Conservation (phyloP, 179 eudicot genomes). For the Dionaea muscipula region DNA sequence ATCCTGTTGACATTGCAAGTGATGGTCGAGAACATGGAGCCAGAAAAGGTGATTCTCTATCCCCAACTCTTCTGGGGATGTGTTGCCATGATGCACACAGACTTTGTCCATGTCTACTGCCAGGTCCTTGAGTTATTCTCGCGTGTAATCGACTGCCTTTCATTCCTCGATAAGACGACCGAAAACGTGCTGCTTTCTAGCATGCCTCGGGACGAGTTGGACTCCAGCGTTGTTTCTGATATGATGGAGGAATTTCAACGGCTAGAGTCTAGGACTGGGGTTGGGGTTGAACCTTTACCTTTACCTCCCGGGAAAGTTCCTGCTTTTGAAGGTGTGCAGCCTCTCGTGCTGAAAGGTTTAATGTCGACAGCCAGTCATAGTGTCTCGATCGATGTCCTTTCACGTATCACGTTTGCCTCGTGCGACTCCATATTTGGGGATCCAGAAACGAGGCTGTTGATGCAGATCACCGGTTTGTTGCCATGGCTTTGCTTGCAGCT, state of each 20-base stretch:
- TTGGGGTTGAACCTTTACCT: conserved; percentile 22
- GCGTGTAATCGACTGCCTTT: conserved; percentile 82
- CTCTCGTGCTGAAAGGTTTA: conserved; percentile 89
- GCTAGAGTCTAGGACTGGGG: conserved; percentile 43
- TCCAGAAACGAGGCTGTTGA: conserved; percentile 78
- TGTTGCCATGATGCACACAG: conserved; percentile 98
- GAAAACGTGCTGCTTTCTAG: conserved; percentile 94
- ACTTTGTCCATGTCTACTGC: conserved; percentile 90
- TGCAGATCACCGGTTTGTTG: conserved; percentile 89
- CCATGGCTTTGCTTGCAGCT: conserved; percentile 97
- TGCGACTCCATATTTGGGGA: conserved; percentile 93
- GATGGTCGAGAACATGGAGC: conserved; percentile 99
- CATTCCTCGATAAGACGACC: conserved; percentile 82
- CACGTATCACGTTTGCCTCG: conserved; percentile 76
- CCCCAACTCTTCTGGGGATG: conserved; percentile 99
- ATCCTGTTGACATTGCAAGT: conserved; percentile 88
- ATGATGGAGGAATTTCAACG: conserved; percentile 55
- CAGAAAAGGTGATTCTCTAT: conserved; percentile 88
- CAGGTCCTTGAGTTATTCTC: conserved; percentile 92
- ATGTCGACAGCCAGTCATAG: conserved; percentile 85
- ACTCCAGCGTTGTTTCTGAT: conserved; percentile 37
- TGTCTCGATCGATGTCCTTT: conserved; percentile 85
- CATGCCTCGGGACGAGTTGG: conserved; percentile 91
- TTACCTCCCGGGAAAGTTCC: conserved; percentile 55
- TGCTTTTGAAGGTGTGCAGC: conserved; percentile 90